Base-by-base conservation (phyloP, 2,329 filamentous ascomycete species). In the Simplicillium sp. region DNA sequence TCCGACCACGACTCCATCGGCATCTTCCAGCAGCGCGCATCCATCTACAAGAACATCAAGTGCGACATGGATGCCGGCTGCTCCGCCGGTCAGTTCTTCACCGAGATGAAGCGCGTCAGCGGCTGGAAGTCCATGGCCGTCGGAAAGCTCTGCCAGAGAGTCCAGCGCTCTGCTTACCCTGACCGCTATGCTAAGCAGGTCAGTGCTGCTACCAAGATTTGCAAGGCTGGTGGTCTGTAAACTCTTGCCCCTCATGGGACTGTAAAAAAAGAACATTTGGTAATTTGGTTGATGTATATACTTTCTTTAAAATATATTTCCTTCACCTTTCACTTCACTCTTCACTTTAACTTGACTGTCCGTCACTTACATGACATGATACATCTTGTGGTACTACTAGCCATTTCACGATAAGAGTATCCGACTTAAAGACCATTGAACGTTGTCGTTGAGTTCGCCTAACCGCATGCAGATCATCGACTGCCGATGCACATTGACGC, bases 11-110 rank as follows among this genome's bases (percentile, higher is more conserved):
- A 52, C 47, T 46, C 43, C 40, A 20, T 52, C 34, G 50, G 50
- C 38, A 42, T 52, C 38, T 50, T 52, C 41, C 50, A 52, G 46
- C 50, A 52, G 45, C 48, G 50, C 35, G 50, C 41, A 32, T 38
- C 33, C 16, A 38, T 44, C 38, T 52, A 50, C 43, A 48, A 44
- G 39, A 40, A 52, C 42, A 29, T 52, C 17, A 36, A 32, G 28
- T 52, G 50, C 40, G 37, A 45, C 45, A 52, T 52, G 50, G 41
- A 40, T 18, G 44, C 47, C 38, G 44, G 15, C 18, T 52, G 50
- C 44, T 50, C 50, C 11, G 46, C 48, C 15, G 39, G 45, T 31
- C 47, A 46, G 36, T 52, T 52, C 46, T 44, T 45, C 40, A 13
- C 5, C 11, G 45, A 42, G 17, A 51, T 52, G 48, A 47, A 47